Evolutionary conservation across 2,329 filamentous ascomycete genomes (phyloP), one percentile per base, ranked within the genome.

Genomic region (Hypomyces perniciosus): DNA sequence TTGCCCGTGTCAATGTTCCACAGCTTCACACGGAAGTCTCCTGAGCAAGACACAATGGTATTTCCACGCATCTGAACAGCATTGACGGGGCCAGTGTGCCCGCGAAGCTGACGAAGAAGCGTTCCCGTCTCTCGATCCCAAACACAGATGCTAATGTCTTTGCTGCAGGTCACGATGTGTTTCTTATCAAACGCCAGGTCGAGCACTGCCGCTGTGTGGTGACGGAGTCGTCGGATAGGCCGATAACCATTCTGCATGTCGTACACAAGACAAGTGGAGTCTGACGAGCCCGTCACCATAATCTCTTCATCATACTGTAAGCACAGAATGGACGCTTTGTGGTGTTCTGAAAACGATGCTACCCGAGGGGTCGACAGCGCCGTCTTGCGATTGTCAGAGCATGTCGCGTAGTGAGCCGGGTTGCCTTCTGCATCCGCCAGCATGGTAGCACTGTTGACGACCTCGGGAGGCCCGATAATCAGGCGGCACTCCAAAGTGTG

Each of bases 101-200:
- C 93, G 34, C 81, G 80, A 44, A 99, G 79, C 61, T 88, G 86
- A 62, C 88, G 88, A 44, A 95, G 70, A 43, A 95, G 76, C 8
- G 74, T 72, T 34, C 90, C 88, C 0, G 88, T 93, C 50, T 80
- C 72, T 42, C 93, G 88, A 63, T 96, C 88, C 92, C 92, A 97
- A 27, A 99, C 84, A 64, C 91, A 95, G 64, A 99, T 95, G 56
- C 81, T 91, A 38, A 86, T 84, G 69, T 99, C 93, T 70, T 99
- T 99, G 66, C 90, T 96, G 75, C 93, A 99, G 5, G 92, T 96
- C 46, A 97, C 86, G 61, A 99, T 96, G 69, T 95, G 86, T 60
- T 86, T 85, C 57, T 90, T 82, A 65, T 99, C 90, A 57, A 99
- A 92, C 57, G 90, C 92, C 8, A 99, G 84, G 65, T 99, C 93